Percentiles rank a stretch among this genome's conserved stretches.
Conservation (phyloP, 148 eudicot genomes). For the Cornus kousa region DNA sequence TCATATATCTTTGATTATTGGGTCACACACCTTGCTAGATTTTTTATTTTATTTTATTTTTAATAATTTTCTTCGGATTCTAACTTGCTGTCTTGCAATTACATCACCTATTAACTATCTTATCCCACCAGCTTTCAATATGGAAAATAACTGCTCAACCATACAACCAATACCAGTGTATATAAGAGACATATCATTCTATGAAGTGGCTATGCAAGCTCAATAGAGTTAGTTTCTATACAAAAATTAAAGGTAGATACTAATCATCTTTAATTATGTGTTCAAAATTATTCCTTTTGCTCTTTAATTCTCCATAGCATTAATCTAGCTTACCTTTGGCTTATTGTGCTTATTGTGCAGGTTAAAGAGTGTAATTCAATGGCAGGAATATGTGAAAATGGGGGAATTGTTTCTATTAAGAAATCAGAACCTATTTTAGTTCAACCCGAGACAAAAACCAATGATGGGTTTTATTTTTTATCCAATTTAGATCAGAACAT, state of each 20-base stretch:
- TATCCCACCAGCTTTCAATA: background rate
- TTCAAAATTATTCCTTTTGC: background rate
- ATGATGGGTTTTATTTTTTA: background rate
- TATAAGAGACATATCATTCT: background rate
- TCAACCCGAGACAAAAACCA: background rate
- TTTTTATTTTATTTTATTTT: too few species aligned
- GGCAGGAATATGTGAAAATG: constrained; percentile 12
- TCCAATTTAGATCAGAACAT: constrained; percentile 16
- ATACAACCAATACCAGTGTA: background rate
- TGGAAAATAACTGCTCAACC: background rate
- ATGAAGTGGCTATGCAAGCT: background rate
- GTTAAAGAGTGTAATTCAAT: background rate
- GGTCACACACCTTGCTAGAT: too few species aligned
- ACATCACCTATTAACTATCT: background rate
- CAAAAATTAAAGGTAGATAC: background rate
- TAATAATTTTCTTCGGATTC: background rate
- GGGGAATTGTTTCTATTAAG: background rate
- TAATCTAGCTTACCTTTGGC: background rate
- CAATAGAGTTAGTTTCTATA: background rate
- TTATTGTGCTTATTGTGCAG: constrained; percentile 1
- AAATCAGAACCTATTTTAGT: background rate
- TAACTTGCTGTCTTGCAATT: background rate
- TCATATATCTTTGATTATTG: too few species aligned
- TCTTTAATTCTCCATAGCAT: background rate
- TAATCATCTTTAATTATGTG: background rate